Percentiles rank a stretch among this genome's conserved stretches.
phyloP scores from a whole-genome alignment of 305 asterid genomes.

The Fraxinus albicans region DNA sequence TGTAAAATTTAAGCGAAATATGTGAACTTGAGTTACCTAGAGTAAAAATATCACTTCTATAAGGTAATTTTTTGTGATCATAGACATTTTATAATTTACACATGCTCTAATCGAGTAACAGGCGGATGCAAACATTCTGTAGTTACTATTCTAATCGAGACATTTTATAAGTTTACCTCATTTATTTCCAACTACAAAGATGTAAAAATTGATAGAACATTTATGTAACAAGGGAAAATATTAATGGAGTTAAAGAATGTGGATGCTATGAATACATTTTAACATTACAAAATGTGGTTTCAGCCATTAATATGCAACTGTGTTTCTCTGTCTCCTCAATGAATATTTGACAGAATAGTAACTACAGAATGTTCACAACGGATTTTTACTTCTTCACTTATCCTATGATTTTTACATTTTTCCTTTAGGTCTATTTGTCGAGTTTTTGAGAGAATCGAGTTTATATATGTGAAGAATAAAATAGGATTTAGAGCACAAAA shows the following conservation, averaged over 20 bases:
- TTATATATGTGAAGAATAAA: too few relatives aligned
- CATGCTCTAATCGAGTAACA: background rate
- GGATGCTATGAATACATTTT: background rate
- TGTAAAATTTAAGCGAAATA: too few relatives aligned
- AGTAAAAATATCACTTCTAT: too few relatives aligned
- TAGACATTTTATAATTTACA: too few relatives aligned
- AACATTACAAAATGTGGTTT: background rate
- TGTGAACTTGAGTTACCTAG: too few relatives aligned
- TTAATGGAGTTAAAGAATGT: background rate
- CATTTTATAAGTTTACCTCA: background rate
- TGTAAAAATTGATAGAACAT: background rate
- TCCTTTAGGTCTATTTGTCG: background rate
- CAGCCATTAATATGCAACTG: background rate
- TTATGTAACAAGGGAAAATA: background rate
- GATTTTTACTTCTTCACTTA: background rate
- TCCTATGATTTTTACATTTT: background rate
- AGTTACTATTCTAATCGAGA: too few relatives aligned
- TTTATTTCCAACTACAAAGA: background rate
- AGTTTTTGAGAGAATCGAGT: too few relatives aligned
- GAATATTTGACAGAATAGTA: constrained; percentile 14
- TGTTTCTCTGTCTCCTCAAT: background rate
- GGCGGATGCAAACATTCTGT: background rate
- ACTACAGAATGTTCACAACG: constrained; percentile 5
- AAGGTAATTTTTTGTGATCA: background rate
- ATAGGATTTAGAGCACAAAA: too few relatives aligned